Base-by-base conservation (phyloP, 345 rosid species). In the Syzygium oleosum region DNA sequence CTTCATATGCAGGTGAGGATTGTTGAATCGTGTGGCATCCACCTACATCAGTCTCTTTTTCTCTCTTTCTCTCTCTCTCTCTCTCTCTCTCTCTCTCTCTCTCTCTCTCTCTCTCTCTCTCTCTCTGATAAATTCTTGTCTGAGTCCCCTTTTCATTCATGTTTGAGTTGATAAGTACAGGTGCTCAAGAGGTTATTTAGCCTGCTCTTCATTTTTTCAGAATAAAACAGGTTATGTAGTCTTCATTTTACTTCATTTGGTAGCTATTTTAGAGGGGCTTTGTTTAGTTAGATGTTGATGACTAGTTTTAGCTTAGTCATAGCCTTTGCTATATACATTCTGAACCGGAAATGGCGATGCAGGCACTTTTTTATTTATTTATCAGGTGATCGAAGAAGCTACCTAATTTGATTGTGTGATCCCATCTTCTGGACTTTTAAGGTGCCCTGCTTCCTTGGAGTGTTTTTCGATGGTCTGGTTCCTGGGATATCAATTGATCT, bases 331-430 rank as follows among this genome's bases (percentile, higher is more conserved):
- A 85, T 91, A 55, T 88, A 41, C 84, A 63, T 86, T 93, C 93
- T 92, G 86, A 91, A 91, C 87, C 86, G 77, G 90, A 88, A 84
- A 90, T 90, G 92, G 86, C 91, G 90, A 93, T 93, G 95, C 94
- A 92, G 94, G 94, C 86, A 86, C 86, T 58, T 80, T 86, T 80
- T 86, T 88, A n/a, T 90, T 93, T 84, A 52, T 84, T 91, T 85
- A 84, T 89, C 88, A 89, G 88, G 90, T 89, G 87, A 89, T 85
- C 85, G 93, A 90, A 89, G 94, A 86, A 61, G 88, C 85, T 54
- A 41, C 88, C 21, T 86, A 88, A 88, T 87, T 89, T 92, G 89
- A 90, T 89, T 85, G 49, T 91, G 90, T 90, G 88, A 88, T 88
- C 49, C 34, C 73, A 56, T 86, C 88, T 87, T 88, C 83, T 85